Percentiles rank a stretch among this genome's conserved stretches.
phyloP scores from a whole-genome alignment of 495 filamentous ascomycete genomes.

The Aspergillus incahuasiensis region DNA sequence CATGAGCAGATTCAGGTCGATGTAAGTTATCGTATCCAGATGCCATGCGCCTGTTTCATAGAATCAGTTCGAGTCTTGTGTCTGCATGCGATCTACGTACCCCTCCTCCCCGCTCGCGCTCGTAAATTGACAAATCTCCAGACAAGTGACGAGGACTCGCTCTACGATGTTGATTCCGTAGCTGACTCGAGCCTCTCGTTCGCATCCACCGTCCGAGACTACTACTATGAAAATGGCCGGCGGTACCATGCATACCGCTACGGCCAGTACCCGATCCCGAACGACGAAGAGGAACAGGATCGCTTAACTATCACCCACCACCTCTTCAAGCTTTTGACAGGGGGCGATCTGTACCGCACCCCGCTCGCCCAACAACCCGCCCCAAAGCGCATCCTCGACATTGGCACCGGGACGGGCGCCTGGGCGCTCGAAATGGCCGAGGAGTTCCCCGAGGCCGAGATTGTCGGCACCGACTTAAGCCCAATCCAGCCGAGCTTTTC shows the following conservation, averaged over 20 bases:
- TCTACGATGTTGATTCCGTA: conserved; percentile 35
- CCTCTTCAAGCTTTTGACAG: conserved; percentile 46
- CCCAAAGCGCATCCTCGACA: conserved; percentile 36
- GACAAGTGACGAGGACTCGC: conserved; percentile 41
- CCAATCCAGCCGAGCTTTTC: conserved; percentile 50
- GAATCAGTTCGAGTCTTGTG: not conserved
- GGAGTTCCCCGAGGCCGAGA: conserved; percentile 47
- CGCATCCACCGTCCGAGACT: conserved; percentile 44
- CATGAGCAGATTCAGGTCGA: conserved; percentile 37
- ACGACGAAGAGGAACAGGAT: conserved; percentile 58
- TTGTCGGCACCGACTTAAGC: conserved; percentile 62
- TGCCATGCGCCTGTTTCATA: too few relatives aligned
- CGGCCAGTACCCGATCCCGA: conserved; percentile 55
- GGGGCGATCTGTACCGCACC: conserved; percentile 50
- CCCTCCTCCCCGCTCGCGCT: not conserved
- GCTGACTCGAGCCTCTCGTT: conserved; percentile 40
- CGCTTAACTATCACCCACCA: conserved; percentile 66
- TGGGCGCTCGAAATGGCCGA: conserved; percentile 64
- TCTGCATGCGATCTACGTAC: not conserved
- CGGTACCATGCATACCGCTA: conserved; percentile 57
- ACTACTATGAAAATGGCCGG: conserved; percentile 55
- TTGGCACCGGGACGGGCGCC: conserved; percentile 55
- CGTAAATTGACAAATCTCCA: conserved; percentile 7
- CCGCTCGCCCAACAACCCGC: conserved; percentile 32
- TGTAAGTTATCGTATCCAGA: conserved; percentile 22